Evolutionary conservation across 2,329 filamentous ascomycete species (phyloP).

Genomic region (Clonostachys rhizophaga): DNA sequence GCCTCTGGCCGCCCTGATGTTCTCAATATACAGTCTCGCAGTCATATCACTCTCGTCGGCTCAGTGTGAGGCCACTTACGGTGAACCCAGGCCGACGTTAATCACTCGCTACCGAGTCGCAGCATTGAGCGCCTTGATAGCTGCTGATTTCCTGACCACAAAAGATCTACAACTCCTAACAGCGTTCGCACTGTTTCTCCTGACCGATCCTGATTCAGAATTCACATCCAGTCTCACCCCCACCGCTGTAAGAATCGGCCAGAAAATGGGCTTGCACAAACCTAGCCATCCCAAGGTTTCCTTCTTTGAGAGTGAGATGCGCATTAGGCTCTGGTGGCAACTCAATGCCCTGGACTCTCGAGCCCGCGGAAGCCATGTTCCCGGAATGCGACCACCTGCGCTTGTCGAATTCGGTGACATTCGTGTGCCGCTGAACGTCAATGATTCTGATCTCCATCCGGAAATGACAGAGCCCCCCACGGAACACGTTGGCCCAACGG

Average conservation of each 20-base stretch:
- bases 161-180: slow-evolving; percentile 19
- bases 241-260: slow-evolving; percentile 12
- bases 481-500: slow-evolving; percentile 44
- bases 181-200: slow-evolving; percentile 18
- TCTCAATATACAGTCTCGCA: slow-evolving; percentile 17
- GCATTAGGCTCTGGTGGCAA: slow-evolving; percentile 18
- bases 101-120: slow-evolving; percentile 14
- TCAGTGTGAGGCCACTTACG: slow-evolving; percentile 7
- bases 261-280: slow-evolving; percentile 16
- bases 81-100: slow-evolving; percentile 5
- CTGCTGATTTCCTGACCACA: slow-evolving; percentile 16
- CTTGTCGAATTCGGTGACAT: neutral
- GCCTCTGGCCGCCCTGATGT: slow-evolving; percentile 13
- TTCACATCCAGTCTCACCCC: slow-evolving; percentile 13
- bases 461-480: slow-evolving; percentile 39
- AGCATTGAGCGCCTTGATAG: slow-evolving; percentile 12
- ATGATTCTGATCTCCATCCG: slow-evolving; percentile 48
- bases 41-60: slow-evolving; percentile 11
- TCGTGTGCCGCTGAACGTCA: slow-evolving; percentile 45
- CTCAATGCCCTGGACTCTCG: slow-evolving; percentile 10
- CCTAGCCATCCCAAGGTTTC: slow-evolving; percentile 6
- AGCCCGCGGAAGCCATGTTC: neutral
- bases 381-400: neutral
- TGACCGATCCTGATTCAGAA: slow-evolving; percentile 17
- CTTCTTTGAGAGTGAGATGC: slow-evolving; percentile 18